Evolutionary conservation across 1,284 basidiomycete genomes (phyloP).

Genomic region (Laetiporus sulphureus): DNA sequence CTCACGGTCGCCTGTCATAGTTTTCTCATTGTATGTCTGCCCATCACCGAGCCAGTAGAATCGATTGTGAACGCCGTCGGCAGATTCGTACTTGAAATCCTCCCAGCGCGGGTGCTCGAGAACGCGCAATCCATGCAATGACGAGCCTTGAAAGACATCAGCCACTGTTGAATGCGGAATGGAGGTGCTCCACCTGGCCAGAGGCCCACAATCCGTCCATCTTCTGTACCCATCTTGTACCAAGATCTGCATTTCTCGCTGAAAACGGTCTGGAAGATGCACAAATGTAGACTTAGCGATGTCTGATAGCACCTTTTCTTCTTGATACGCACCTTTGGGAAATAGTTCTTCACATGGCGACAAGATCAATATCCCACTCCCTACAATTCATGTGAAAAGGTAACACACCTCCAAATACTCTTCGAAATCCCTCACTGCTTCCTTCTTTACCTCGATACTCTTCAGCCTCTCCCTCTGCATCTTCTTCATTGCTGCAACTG

Average conservation of each 20-base stretch:
- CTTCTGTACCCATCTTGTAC: slow-evolving; percentile 45
- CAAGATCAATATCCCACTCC: too few species aligned
- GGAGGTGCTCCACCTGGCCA: slow-evolving; percentile 50
- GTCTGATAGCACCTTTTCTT: too few species aligned
- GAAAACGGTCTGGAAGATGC: slow-evolving; percentile 53
- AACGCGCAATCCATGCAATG: slow-evolving; percentile 44
- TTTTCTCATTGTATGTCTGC: slow-evolving; percentile 38
- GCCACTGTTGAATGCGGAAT: too few species aligned
- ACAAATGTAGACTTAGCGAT: too few species aligned
- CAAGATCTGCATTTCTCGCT: slow-evolving; percentile 49
- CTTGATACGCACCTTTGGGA: slow-evolving; percentile 36
- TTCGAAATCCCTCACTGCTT: slow-evolving; percentile 56
- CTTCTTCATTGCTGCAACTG: slow-evolving; percentile 45
- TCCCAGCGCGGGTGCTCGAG: slow-evolving; percentile 58
- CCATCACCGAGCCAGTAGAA: slow-evolving; percentile 59
- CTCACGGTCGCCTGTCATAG: slow-evolving; percentile 42
- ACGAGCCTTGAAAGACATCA: slow-evolving; percentile 33
- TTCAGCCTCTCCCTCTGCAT: too few species aligned
- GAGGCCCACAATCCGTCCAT: slow-evolving; percentile 49
- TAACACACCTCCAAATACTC: slow-evolving; percentile 38
- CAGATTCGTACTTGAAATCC: slow-evolving; percentile 49
- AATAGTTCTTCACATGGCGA: slow-evolving; percentile 35
- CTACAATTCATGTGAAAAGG: too few species aligned
- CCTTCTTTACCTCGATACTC: slow-evolving; percentile 49
- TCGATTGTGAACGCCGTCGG: slow-evolving; percentile 38